Conservation (phyloP, 306 rosid genomes). For the Boehmeria nivea region DNA sequence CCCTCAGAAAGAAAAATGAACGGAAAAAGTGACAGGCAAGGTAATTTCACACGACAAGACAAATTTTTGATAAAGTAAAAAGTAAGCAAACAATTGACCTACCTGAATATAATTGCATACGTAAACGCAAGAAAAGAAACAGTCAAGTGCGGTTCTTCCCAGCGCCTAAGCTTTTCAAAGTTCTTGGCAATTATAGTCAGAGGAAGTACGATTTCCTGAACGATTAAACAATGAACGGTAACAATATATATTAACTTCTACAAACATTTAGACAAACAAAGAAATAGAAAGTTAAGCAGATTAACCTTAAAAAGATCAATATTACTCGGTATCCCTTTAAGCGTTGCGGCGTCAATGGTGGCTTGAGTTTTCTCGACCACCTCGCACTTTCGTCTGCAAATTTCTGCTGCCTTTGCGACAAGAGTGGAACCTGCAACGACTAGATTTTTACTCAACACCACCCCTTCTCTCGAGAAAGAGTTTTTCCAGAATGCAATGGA, state of each 20-base stretch:
- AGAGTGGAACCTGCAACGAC: conserved; percentile 72
- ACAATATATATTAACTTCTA: conserved; percentile 3
- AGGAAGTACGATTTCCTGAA: conserved; percentile 87
- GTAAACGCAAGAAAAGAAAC: conserved; percentile 60
- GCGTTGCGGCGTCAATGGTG: conserved; percentile 89
- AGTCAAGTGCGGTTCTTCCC: conserved; percentile 92
- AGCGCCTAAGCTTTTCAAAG: conserved; percentile 70
- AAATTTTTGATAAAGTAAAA: too few species aligned
- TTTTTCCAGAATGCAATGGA: conserved; percentile 78
- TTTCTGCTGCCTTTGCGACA: conserved; percentile 69
- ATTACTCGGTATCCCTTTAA: conserved; percentile 92
- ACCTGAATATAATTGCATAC: conserved; percentile 76
- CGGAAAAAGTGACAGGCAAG: too few species aligned
- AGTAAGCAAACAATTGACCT: conserved; percentile 3
- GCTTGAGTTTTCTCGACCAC: conserved; percentile 88
- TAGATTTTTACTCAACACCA: conserved; percentile 72
- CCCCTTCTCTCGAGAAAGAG: conserved; percentile 54
- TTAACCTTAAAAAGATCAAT: conserved; percentile 92
- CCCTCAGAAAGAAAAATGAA: too few species aligned
- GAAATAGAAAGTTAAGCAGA: conserved; percentile 18
- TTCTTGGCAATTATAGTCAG: conserved; percentile 42
- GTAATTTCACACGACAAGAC: too few species aligned
- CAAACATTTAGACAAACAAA: not conserved
- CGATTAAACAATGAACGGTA: conserved; percentile 5
- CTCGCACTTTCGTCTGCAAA: conserved; percentile 46